Percentiles rank a stretch among this genome's conserved stretches.
Evolutionary conservation across 139 green algal genomes (phyloP).

Genomic region (Tetraselmis striata): DNA sequence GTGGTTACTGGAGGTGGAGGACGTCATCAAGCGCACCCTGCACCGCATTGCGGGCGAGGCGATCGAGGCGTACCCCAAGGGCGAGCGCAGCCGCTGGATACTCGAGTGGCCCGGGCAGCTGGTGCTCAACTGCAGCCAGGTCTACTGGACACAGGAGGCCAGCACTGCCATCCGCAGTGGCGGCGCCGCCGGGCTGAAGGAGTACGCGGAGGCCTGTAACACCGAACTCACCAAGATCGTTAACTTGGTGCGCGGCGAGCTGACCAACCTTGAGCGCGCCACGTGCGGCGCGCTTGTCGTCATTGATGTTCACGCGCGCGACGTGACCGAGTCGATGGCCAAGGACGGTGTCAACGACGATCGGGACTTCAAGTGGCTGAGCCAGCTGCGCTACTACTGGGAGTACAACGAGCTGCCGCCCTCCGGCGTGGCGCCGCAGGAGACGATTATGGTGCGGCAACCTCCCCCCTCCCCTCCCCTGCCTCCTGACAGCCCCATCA

Average conservation of each 20-base stretch:
- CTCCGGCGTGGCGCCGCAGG: conserved; percentile 32
- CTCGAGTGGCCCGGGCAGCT: conserved; percentile 67
- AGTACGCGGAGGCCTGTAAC: conserved; percentile 58
- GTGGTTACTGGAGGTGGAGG: conserved; percentile 55
- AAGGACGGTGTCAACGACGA: conserved; percentile 50
- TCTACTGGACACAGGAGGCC: conserved; percentile 71
- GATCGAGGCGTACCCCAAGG: conserved; percentile 40
- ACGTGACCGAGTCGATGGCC: conserved; percentile 51
- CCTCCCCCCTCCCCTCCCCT: neutral
- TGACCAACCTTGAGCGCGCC: conserved; percentile 47
- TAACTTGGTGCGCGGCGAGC: conserved; percentile 56
- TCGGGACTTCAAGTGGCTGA: conserved; percentile 71
- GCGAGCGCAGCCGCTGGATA: conserved; percentile 54
- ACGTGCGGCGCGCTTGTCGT: conserved; percentile 59
- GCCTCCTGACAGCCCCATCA: no score
- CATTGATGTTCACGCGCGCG: conserved; percentile 63
- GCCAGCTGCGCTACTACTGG: conserved; percentile 63
- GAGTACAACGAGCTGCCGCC: conserved; percentile 66
- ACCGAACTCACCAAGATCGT: conserved; percentile 64
- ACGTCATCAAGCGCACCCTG: conserved; percentile 56
- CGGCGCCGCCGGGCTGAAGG: conserved; percentile 48
- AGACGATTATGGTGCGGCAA: conserved; percentile 43
- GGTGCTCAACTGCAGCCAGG: conserved; percentile 65
- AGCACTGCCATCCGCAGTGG: conserved; percentile 48
- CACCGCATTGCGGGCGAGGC: conserved; percentile 50